Evolutionary conservation across 2,329 filamentous ascomycete genomes (phyloP), one percentile per base, ranked within the genome.

Genomic region (Fusarium devonianum): DNA sequence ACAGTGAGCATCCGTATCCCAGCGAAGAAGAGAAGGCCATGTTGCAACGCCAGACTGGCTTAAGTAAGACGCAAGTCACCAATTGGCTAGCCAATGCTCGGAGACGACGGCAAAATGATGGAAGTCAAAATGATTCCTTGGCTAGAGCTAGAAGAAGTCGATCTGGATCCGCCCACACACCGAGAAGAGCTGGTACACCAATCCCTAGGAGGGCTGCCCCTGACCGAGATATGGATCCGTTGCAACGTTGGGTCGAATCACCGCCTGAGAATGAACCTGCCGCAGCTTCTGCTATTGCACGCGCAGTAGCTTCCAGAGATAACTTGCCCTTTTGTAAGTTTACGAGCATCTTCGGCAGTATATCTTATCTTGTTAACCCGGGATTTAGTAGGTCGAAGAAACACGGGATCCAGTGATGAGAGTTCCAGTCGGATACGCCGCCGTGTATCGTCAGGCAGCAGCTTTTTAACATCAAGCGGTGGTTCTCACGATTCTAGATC

Each of bases 31-130:
- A 95, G 67, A 93, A 91, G 66, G 85, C 89, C 51, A 79, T 82
- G 46, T 76, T 96, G 11, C 86, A 89, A 67, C 77, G 80, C 40
- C 80, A 86, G 58, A 95, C 90, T 1, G 89, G 90, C 6, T 78
- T 96, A 28, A 90, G 82, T 64, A 82, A 88, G 58, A 87, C 80
- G 5, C 91, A 96, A 65, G 91, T 95, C 49, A 85, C 85, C 4
- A 95, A 93, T 68, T 95, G 91, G 91, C 82, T 95, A 35, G 90
- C 90, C 43, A 95, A 95, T 69, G 89, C 90, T 42, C 83, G 91
- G 30, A 82, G 91, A 49, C 81, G 90, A 53, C 85, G 88, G 56
- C 94, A 92, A 72, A 82, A 30, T 76, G 74, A 75, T 4, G 75
- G 22, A 4, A 38, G 21, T 8, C 28, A n/a, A 7, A 39, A 37